phyloP scores from a whole-genome alignment of 176 grass and related monocot genomes.

The Olyra latifolia region DNA sequence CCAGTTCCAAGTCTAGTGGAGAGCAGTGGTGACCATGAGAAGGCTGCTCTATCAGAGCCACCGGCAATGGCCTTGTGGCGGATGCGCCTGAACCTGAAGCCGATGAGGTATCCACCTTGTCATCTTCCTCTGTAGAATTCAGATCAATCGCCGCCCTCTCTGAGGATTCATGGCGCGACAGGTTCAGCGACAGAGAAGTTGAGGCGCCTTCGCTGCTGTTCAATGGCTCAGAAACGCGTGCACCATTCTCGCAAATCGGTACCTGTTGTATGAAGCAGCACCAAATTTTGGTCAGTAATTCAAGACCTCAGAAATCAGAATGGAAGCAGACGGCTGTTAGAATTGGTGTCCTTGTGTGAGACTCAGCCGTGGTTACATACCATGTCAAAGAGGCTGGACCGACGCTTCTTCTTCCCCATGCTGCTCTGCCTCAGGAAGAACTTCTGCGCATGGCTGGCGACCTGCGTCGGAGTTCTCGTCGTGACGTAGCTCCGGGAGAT shows the following conservation, averaged over 20 bases:
- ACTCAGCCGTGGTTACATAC: slow-evolving; percentile 15
- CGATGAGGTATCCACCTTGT: not conserved
- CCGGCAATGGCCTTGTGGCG: not conserved
- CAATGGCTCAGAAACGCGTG: slow-evolving; percentile 4
- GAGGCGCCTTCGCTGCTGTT: slow-evolving; percentile 19
- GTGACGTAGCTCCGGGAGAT: slow-evolving; percentile 84
- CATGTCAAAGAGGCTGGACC: slow-evolving; percentile 93
- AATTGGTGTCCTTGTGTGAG: no score
- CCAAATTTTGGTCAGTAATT: not conserved
- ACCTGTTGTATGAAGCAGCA: slow-evolving; percentile 30
- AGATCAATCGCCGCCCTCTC: slow-evolving; percentile 36
- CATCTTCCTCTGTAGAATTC: slow-evolving; percentile 35
- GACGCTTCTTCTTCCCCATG: slow-evolving; percentile 80
- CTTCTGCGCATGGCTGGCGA: slow-evolving; percentile 95
- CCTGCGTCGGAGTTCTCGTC: slow-evolving; percentile 89
- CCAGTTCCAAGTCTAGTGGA: slow-evolving; percentile 44
- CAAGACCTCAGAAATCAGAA: not conserved
- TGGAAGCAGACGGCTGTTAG: not conserved
- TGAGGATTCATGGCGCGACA: not conserved
- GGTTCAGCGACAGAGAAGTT: slow-evolving; percentile 24
- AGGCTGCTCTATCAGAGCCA: slow-evolving; percentile 27
- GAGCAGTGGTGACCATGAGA: slow-evolving; percentile 33
- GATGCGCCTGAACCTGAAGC: not conserved
- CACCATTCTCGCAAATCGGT: slow-evolving; percentile 37
- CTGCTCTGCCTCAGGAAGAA: slow-evolving; percentile 88